These are phyloP conservation scores for Ambrosia hybrid DNA, from an alignment of 140 eudicot species.

Conservation along the genomic window DNA sequence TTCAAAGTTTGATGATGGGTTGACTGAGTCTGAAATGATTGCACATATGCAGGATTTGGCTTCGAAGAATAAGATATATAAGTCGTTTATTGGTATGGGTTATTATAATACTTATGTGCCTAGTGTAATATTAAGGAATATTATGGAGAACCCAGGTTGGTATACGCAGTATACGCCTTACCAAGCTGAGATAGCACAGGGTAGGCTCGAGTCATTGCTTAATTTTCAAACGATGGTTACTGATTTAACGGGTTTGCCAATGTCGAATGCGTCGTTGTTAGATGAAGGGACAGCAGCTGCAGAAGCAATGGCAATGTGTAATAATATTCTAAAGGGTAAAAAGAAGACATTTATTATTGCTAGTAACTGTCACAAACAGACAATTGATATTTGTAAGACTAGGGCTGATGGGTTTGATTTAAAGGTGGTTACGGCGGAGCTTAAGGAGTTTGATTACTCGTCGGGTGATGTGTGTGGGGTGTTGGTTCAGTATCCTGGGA, in stretches of 20 bases:
- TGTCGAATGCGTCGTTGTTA: constrained; percentile 88
- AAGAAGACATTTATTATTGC: constrained; percentile 84
- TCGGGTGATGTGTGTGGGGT: constrained; percentile 98
- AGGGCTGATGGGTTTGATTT: constrained; percentile 91
- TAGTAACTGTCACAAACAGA: constrained; percentile 86
- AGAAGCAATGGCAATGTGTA: constrained; percentile 99
- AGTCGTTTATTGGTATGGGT: constrained; percentile 92
- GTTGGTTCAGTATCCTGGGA: constrained; percentile 93
- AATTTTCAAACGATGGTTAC: constrained; percentile 84
- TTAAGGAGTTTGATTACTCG: constrained; percentile 76
- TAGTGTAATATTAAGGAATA: constrained; percentile 79
- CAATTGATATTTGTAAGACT: constrained; percentile 85
- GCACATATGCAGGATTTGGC: constrained; percentile 81
- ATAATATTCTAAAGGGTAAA: constrained; percentile 72
- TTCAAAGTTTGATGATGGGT: constrained; percentile 66
- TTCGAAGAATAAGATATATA: constrained; percentile 63
- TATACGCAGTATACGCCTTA: constrained; percentile 94
- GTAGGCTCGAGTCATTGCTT: constrained; percentile 77
- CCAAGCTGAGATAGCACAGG: constrained; percentile 94
- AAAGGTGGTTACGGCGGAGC: constrained; percentile 68
- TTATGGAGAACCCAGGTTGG: constrained; percentile 96
- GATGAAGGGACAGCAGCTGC: constrained; percentile 98
- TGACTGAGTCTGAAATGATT: constrained; percentile 87
- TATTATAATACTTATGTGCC: constrained; percentile 85
- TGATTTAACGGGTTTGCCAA: constrained; percentile 83